Evolutionary conservation across 345 rosid species (phyloP), one percentile per base, ranked within the genome.

Genomic region (Diplotaxis tenuifolia): DNA sequence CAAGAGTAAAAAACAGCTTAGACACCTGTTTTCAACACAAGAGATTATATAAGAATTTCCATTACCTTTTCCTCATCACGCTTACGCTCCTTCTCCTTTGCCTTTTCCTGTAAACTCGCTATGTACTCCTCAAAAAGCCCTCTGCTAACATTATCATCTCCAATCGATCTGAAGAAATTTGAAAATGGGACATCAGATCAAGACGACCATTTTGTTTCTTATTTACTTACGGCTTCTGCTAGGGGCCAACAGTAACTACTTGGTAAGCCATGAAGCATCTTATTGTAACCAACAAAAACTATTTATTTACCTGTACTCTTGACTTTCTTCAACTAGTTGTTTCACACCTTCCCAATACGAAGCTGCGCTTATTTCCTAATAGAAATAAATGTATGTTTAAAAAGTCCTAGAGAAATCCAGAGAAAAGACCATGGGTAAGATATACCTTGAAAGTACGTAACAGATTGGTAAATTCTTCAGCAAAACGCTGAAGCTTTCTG

Each of bases 1-100:
- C 31, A 18, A 49, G 54, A 19, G 47, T 18, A 22, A 19, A 65
- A 40, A 15, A n/a, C n/a, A n/a, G 20, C 47, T 82, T 61, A 18
- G 65, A 49, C 50, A 55, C 7, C 9, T 6, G n/a, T 2, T 38
- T 27, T 52, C 2, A 2, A 28, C 53, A 52, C 21, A 28, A 4
- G 14, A 65, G 28, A 54, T 22, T 2, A 32, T 0, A 61, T 7
- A 29, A 16, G 23, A 31, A 9, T 20, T 32, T 16, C 12, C 22
- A 32, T 5, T 74, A 92, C 97, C 97, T 95, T 95, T 69, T 92
- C 99, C 75, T 95, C 98, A 79, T 90, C 96, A n/a, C 96, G 89
- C 68, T 83, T 92, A 32, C 94, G 92, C 67, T 90, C 99, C 80
- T 92, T 95, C 68, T 95, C 98, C 79, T 87, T 95, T 28, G 94